These are phyloP conservation scores for Glycine tomentella DNA, from an alignment of 306 rosid species.

Conservation along the genomic window DNA sequence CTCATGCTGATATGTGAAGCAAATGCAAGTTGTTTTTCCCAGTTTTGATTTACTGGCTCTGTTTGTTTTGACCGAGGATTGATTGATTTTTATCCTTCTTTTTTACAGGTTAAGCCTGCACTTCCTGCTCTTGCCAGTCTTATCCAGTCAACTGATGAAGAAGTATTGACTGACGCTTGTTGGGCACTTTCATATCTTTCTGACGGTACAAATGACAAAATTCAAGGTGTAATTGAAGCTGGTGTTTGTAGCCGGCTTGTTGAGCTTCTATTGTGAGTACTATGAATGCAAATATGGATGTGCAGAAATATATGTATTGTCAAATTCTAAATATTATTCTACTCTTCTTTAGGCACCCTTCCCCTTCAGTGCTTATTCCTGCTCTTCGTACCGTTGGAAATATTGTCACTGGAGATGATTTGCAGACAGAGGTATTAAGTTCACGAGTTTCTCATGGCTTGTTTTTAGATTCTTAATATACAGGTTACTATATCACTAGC, in stretches of 20 bases:
- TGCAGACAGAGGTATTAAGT: conserved; percentile 82
- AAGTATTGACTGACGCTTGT: conserved; percentile 81
- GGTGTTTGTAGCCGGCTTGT: conserved; percentile 81
- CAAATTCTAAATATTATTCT: conserved; percentile 3
- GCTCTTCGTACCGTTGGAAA: conserved; percentile 32
- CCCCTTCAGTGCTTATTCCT: conserved; percentile 62
- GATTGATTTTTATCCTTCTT: not conserved
- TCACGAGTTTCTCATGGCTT: conserved; percentile 3
- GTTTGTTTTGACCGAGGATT: not conserved
- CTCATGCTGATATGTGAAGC: too few species aligned
- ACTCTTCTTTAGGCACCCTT: conserved; percentile 62
- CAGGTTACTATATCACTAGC: not conserved
- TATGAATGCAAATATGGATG: not conserved
- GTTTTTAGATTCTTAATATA: not conserved
- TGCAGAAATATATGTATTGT: not conserved
- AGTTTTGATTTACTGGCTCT: not conserved
- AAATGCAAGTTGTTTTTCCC: not conserved
- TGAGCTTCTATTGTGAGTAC: conserved; percentile 76
- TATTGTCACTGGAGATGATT: conserved; percentile 89
- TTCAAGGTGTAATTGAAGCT: conserved; percentile 85
- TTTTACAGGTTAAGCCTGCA: conserved; percentile 78
- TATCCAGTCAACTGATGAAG: conserved; percentile 83
- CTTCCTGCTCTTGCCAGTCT: conserved; percentile 89
- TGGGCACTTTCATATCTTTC: conserved; percentile 57
- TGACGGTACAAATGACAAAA: conserved; percentile 88